Conservation (phyloP, 495 filamentous ascomycete species). For the Penicillium turbatum region DNA sequence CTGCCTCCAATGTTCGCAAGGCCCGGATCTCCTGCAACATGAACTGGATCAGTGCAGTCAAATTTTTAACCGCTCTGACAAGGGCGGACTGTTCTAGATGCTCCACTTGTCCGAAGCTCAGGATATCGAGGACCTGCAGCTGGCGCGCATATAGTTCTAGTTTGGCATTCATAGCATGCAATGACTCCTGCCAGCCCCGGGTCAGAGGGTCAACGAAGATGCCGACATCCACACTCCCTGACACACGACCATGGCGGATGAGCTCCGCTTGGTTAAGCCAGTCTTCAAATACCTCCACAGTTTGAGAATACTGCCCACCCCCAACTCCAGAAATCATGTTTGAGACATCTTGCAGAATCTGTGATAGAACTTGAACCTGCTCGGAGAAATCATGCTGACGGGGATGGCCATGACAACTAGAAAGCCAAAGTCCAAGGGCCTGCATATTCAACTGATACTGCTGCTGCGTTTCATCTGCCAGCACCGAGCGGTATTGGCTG, state of each 20-base stretch:
- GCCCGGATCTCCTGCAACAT: conserved; percentile 44
- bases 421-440: conserved; percentile 38
- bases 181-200: conserved; percentile 41
- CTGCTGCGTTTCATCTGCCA: conserved; percentile 34
- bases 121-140: conserved; percentile 36
- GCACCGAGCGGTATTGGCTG: conserved; percentile 28
- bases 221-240: conserved; percentile 6
- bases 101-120: conserved; percentile 34
- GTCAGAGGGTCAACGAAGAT: conserved; percentile 42
- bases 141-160: conserved; percentile 39
- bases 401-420: conserved; percentile 29
- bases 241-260: conserved; percentile 28
- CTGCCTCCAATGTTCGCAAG: conserved; percentile 40
- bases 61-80: conserved; percentile 23
- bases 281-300: conserved; percentile 37
- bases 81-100: conserved; percentile 33
- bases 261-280: conserved; percentile 41
- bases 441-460: conserved; percentile 41
- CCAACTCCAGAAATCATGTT: conserved; percentile 22
- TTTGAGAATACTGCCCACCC: conserved; percentile 32
- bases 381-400: conserved; percentile 31
- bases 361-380: conserved; percentile 43
- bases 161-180: conserved; percentile 32
- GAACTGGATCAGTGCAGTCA: conserved; percentile 32
- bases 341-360: conserved; percentile 41